Evolutionary conservation across 192 early-diverging fungal species (phyloP), one percentile per base, ranked within the genome.

Genomic region (Dissophora globulifera): DNA sequence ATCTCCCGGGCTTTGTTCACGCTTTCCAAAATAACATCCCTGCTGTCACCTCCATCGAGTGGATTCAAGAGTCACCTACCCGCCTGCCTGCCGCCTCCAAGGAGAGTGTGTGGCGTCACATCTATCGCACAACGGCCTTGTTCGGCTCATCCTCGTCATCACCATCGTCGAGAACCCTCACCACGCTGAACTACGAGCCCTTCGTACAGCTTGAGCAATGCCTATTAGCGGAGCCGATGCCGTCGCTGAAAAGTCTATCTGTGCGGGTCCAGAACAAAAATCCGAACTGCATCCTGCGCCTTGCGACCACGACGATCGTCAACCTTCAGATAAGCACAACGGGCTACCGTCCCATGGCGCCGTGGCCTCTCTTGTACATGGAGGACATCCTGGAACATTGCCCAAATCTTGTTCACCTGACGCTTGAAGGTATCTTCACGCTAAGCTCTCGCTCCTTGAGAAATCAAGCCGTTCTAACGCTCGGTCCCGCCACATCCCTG

Each of bases 181-280:
- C 40, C 17, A 20, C 38, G 1, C 11, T 19, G 1, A 38, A 7
- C 16, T 17, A 29, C 17, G 57, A 71, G 29, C 51, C 52, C 3
- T 75, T 75, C 25, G 47, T 53, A 17, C 62, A 75, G n/a, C 25
- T 75, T 3, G 57, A 65, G 25, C 3, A 31, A 0, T 57, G 62
- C 22, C 57, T 75, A 17, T 22, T 40, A 20, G 42, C 55, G 0
- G 50, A 51, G 4, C 49, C 42, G 0, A 67, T 64, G 0, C 58
- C 72, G 3, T 38, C 50, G 1, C 16, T 76, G 27, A 52, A 53
- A 22, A 31, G 30, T 4, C 45, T 76, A 2, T 67, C 72, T 3
- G 72, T 76, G 1, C 27, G 63, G 35, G 51, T 76, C 43, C 72
- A 55, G 29, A 67, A 62, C n/a, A 50, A 50, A 29, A 58, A 76